Evolutionary conservation across 2,329 filamentous ascomycete genomes (phyloP), one percentile per base, ranked within the genome.

Genomic region (Phaeoacremonium minimum): DNA sequence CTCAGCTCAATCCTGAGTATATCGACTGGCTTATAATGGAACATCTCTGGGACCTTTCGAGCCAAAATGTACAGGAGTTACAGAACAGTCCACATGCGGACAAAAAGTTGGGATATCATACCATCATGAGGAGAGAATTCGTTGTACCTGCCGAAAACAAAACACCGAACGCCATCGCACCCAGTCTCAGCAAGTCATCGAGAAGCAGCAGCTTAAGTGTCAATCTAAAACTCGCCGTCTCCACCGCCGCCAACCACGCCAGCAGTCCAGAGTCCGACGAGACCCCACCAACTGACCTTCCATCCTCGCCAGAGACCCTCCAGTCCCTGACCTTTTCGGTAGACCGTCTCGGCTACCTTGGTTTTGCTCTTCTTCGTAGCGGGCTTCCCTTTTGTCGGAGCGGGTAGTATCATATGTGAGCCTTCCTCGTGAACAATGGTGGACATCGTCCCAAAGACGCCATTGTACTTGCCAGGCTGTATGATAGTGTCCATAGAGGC

Each of bases 401-500:
- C 46, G 33, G 59, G 48, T 33, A 65, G 50, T 26, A 71, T 59
- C 46, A 71, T 61, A 7, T 77, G 67, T 41, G 69, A 70, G 7
- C 93, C 93, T 58, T 98, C 93, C 50, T 94, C 86, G 22, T 83
- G 75, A 2, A 86, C 74, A 43, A 98, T 93, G 42, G 78, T 77
- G 71, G 88, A 91, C 76, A 96, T 90, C 3, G 91, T 96, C 4
- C 88, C 87, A n/a, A 93, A 58, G 2, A 95, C 73, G n/a, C 93
- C 93, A 20, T 78, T 72, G 58, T 95, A 98, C 4, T 77, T 77
- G 3, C 89, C 90, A 0, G 87, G 72, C 3, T 85, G 80, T 1
- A 97, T 80, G 37, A 96, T 82, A 0, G 87, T 89, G 37, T 87
- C 80, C 31, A 86, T 55, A 32, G 61, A 57, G 19, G 58, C 56